A percentile compares a stretch with the other conserved stretches of the same genome.
Evolutionary conservation across 129 eudicot genomes (phyloP).

Genomic region (Pseudognaphalium luteoalbum): DNA sequence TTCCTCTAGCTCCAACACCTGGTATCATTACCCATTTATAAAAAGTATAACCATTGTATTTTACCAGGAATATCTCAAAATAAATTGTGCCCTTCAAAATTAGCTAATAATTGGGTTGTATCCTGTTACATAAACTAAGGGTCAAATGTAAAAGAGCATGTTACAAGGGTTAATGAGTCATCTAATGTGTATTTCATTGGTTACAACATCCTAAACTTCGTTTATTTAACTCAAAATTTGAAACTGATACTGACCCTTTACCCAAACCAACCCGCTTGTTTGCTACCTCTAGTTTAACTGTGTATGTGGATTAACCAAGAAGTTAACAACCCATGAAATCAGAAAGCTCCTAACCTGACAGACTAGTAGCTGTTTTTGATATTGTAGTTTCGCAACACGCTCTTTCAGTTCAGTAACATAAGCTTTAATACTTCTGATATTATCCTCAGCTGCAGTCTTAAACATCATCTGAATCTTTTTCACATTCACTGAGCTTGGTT

Average conservation of each 20-base stretch:
- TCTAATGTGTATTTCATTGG: too few relatives aligned
- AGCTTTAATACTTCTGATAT: constrained; percentile 73
- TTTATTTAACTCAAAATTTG: too few relatives aligned
- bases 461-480: constrained; percentile 87
- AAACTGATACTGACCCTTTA: too few relatives aligned
- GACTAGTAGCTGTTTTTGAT: constrained; percentile 94
- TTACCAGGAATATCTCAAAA: neutral
- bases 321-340: neutral
- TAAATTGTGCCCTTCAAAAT: neutral
- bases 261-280: too few relatives aligned
- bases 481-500: constrained; percentile 56
- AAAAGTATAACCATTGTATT: neutral
- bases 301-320: neutral
- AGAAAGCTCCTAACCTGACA: constrained; percentile 68
- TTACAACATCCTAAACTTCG: too few relatives aligned
- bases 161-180: too few relatives aligned
- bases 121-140: too few relatives aligned
- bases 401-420: constrained; percentile 92
- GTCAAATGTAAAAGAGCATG: too few relatives aligned
- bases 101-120: neutral
- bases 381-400: constrained; percentile 92
- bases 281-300: too few relatives aligned
- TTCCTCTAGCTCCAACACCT: constrained; percentile 96
- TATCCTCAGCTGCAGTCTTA: constrained; percentile 92
- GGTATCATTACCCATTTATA: neutral